Evolutionary conservation across 345 rosid genomes (phyloP).

Genomic region (Rhodamnia argentea): DNA sequence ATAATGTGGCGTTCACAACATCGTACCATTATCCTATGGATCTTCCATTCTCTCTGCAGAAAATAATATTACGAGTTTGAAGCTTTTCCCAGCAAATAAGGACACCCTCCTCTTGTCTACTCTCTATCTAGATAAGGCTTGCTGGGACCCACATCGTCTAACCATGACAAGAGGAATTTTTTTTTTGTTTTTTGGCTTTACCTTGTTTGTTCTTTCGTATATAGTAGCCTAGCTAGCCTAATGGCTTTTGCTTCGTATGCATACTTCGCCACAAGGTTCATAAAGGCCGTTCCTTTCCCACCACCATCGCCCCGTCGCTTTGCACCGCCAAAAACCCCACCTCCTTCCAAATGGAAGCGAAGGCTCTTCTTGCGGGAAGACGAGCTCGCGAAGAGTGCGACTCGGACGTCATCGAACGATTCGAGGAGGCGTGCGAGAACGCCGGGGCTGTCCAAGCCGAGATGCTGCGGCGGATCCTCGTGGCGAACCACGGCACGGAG

Average conservation of each 20-base stretch:
- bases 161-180: background rate
- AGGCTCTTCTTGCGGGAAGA: background rate
- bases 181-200: background rate
- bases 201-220: background rate
- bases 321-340: background rate
- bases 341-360: background rate
- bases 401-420: slow-evolving; percentile 51
- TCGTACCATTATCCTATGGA: slow-evolving; percentile 12
- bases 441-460: slow-evolving; percentile 48
- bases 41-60: background rate
- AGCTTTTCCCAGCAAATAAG: background rate
- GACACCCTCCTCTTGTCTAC: background rate
- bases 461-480: slow-evolving; percentile 65
- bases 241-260: background rate
- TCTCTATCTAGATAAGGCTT: background rate
- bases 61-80: background rate
- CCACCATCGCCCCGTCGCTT: background rate
- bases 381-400: background rate
- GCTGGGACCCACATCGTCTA: background rate
- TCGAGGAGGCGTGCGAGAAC: slow-evolving; percentile 39
- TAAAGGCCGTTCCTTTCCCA: background rate
- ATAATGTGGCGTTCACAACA: slow-evolving; percentile 12
- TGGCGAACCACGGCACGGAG: slow-evolving; percentile 46
- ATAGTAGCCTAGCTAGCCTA: background rate
- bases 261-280: background rate